Evolutionary conservation across 257 asterid genomes (phyloP), one percentile per base, ranked within the genome.

Genomic region (Solanum tarijense): DNA sequence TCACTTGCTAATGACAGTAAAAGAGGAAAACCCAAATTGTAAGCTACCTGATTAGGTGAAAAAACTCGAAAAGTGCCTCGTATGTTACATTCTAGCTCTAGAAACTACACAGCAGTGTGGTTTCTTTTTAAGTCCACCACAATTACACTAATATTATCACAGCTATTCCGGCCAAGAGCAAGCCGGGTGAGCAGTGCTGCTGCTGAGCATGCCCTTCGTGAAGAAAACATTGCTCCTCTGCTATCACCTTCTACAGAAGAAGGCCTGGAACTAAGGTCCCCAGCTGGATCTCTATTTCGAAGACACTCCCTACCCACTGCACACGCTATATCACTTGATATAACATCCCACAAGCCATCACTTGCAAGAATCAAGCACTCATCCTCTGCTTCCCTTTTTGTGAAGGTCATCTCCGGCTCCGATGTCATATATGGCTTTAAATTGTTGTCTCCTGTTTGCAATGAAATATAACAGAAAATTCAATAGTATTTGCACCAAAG

Each of bases 271-370:
- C 84, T 81, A 46, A 39, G 62, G n/a, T 27, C 10, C 32, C 14
- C 79, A 2, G 86, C 3, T 13, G 79, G 79, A 48, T 25, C 82
- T 10, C 55, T 71, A 76, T 73, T 46, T 16, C 65, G 72, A 32
- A 88, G 86, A 83, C 88, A 88, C 41, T 55, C 76, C 31, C 84
- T 81, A 11, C 88, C 88, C 29, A 88, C 83, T 6, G 38, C 76
- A 66, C 88, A 88, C 3, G 83, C 88, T 83, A 68, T 35, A 10
- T 79, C 87, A 14, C 62, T 88, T 36, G 88, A 23, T 65, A 88
- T 25, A 66, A 88, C 90, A 88, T 88, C 90, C 90, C 90, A 88
- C 73, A 88, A 65, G 7, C 90, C 90, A 46, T 88, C 90, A 12
- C 90, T 88, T 10, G 86, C 90, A 12, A 88, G 74, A 66, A 88